These are phyloP conservation scores for Pisolithus thermaeus DNA, from an alignment of 1,284 basidiomycete genomes.

Conservation along the genomic window DNA sequence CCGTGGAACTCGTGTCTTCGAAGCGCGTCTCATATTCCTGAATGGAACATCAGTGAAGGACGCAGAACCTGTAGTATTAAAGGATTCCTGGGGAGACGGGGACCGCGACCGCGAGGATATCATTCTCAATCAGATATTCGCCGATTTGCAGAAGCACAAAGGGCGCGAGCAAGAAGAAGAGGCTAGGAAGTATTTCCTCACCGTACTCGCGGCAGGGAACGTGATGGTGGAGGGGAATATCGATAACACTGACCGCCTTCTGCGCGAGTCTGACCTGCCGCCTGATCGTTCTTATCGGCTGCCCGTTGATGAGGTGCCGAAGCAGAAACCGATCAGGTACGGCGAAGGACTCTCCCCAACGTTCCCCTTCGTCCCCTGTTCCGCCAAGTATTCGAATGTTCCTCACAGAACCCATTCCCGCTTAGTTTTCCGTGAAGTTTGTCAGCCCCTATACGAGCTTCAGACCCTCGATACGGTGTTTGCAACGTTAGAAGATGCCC, in stretches of 20 bases:
- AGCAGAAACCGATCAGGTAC: not conserved
- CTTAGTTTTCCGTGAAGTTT: too few species aligned
- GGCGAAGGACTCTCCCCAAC: not conserved
- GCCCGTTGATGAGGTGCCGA: not conserved
- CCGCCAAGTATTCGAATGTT: not conserved
- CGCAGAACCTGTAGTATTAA: not conserved
- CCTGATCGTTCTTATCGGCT: not conserved
- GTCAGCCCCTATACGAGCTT: not conserved
- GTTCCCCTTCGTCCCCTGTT: not conserved
- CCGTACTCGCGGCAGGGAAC: not conserved
- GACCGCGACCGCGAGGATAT: not conserved
- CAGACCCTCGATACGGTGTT: not conserved
- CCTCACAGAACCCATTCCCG: not conserved
- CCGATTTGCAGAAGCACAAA: not conserved
- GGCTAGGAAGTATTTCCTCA: not conserved
- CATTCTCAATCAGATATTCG: not conserved
- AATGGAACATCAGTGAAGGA: not conserved
- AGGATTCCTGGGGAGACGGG: constrained; percentile 1
- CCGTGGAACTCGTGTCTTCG: not conserved
- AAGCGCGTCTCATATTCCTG: not conserved
- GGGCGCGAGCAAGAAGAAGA: not conserved
- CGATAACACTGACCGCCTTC: not conserved
- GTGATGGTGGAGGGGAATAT: not conserved
- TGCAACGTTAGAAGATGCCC: not conserved
- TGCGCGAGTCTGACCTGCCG: not conserved